Base-by-base conservation (phyloP, 345 rosid genomes). In the Eucalyptus tenuipes region DNA sequence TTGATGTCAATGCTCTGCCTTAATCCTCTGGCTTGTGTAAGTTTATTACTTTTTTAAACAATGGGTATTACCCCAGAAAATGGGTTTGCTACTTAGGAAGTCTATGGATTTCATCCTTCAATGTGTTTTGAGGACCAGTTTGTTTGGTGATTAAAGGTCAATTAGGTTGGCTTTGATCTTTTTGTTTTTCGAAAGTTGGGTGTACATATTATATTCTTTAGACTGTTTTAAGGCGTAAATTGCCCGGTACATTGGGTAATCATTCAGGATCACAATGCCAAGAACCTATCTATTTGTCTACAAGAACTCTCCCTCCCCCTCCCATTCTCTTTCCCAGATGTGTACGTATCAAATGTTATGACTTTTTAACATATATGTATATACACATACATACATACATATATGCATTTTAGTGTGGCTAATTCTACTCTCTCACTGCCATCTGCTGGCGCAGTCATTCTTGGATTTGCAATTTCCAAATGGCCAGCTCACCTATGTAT, bases 1-100 rank as follows among this genome's bases (percentile, higher is more conserved):
- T 90, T 98, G 89, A 98, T 98, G 99, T 97, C 99, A 90, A 98
- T 98, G 99, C 95, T 97, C 53, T 94, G 98, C 87, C 96, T 96
- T 89, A 98, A 94, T 90, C 99, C 99, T 90, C 71, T 97, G 89
- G 96, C 97, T 55, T 98, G 98, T 91, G 98, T 98, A 93, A 95
- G 98, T 92, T 81, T 71, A 52, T 89, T 12, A 47, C 55, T 37
- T 31, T n/a, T 80, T 22, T 13, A 7, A 31, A 45, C 66, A 4
- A 37, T 86, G 49, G 81, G 82, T 40, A 40, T 40, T 75, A 40
- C 84, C 84, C 47, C 44, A 45, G 42, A 86, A 53, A 86, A 61
- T 13, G 59, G 87, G 45, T 52, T 49, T 20, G 79, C 15, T 15
- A 20, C 9, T 33, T 86, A 75, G 84, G 84, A 75, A 40, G 84